Percentiles rank a stretch among this genome's conserved stretches.
Conservation (phyloP, 108 stramenopile genomes). For the Discostella stelligeroides region DNA sequence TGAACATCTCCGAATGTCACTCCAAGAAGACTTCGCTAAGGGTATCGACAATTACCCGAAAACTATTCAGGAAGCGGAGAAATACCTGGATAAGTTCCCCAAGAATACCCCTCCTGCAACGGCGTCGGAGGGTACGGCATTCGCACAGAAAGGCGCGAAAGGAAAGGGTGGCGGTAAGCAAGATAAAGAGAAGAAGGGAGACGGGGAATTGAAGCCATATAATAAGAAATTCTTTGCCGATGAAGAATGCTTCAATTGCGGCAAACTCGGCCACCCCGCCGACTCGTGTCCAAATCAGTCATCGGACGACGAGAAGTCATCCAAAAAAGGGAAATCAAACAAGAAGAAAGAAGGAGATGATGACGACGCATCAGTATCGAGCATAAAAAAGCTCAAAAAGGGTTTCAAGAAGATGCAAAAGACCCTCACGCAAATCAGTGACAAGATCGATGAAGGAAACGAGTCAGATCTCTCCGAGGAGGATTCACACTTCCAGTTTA, state of each 20-base stretch:
- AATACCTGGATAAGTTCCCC: too few relatives aligned
- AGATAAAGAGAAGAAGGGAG: slow-evolving; percentile 7
- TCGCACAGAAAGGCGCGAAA: slow-evolving; percentile 21
- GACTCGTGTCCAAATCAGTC: background rate
- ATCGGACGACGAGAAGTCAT: too few relatives aligned
- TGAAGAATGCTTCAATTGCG: slow-evolving; percentile 5
- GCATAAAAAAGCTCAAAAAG: background rate
- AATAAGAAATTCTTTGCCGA: slow-evolving; percentile 10
- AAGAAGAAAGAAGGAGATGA: background rate
- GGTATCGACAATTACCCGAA: background rate
- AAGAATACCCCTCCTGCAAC: background rate
- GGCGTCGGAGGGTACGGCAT: slow-evolving; percentile 13
- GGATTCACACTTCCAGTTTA: slow-evolving; percentile 14
- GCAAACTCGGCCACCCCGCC: slow-evolving; percentile 3
- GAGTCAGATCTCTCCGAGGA: background rate
- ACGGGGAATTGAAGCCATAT: background rate
- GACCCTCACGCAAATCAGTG: background rate
- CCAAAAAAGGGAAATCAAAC: too few relatives aligned
- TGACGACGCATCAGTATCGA: background rate
- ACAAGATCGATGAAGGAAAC: background rate
- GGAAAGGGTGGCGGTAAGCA: background rate
- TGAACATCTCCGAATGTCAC: background rate
- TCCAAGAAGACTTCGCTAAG: background rate
- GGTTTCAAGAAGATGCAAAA: slow-evolving; percentile 3
- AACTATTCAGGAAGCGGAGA: too few relatives aligned